A percentile compares a stretch with the other conserved stretches of the same genome.
Conservation (phyloP, 75 land plant genomes). For the Azolla pinnata region DNA sequence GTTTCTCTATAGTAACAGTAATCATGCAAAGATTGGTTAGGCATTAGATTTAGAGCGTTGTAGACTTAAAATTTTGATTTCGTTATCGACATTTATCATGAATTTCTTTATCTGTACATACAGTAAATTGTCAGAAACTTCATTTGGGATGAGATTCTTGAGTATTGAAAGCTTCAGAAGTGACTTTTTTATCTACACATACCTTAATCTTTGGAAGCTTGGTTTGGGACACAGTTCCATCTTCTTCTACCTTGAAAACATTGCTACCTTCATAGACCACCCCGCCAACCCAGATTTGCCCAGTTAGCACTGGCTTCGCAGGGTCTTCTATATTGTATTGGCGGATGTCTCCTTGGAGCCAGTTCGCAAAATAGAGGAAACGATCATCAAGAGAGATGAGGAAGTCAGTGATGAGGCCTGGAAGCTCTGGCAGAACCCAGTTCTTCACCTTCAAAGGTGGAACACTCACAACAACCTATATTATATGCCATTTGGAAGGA, state of each 20-base stretch:
- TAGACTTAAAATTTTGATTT: no score
- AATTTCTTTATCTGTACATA: no score
- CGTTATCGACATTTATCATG: no score
- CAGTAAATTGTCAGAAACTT: no score
- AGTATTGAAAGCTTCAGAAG: no score
- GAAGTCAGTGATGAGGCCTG: slow-evolving; percentile 94
- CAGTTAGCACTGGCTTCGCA: slow-evolving; percentile 57
- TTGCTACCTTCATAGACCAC: slow-evolving; percentile 64
- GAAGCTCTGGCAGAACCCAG: slow-evolving; percentile 95
- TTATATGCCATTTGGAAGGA: no score
- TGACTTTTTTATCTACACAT: no score
- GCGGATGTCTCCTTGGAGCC: slow-evolving; percentile 95
- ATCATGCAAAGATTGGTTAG: no score
- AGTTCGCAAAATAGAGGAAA: slow-evolving; percentile 80
- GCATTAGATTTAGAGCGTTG: no score
- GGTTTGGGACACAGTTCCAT: slow-evolving; percentile 63
- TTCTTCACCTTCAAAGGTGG: slow-evolving; percentile 72
- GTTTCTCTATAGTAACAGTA: no score
- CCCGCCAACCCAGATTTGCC: slow-evolving; percentile 91
- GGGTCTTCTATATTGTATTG: slow-evolving; percentile 97
- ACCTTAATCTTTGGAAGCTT: slow-evolving; percentile 75
- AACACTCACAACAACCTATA: slow-evolving; percentile 68
- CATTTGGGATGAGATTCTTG: no score
- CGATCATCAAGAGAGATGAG: slow-evolving; percentile 93
- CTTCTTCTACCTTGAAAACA: slow-evolving; percentile 42